Evolutionary conservation across 164 flowering plant genomes (phyloP).

Genomic region (Amborella trichopoda): DNA sequence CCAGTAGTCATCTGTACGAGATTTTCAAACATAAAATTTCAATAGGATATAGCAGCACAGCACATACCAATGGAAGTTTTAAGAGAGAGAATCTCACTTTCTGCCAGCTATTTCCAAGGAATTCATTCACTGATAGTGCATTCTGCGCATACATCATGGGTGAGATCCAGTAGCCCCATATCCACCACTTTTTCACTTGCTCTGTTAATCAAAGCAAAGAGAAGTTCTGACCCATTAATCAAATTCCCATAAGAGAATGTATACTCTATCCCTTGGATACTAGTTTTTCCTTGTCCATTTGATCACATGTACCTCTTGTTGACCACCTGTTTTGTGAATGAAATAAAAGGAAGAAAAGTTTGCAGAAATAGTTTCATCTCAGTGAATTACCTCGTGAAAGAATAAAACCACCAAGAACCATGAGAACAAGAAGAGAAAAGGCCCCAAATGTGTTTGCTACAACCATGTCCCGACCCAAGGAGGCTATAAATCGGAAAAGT

Average conservation of each 20-base stretch:
- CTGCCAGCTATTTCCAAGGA: constrained; percentile 73
- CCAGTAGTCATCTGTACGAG: constrained; percentile 1
- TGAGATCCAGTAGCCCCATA: constrained; percentile 80
- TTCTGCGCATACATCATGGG: constrained; percentile 63
- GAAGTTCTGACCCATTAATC: not conserved
- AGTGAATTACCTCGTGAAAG: constrained; percentile 5
- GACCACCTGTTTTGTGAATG: too few relatives aligned
- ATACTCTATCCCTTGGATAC: too few relatives aligned
- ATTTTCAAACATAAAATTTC: not conserved
- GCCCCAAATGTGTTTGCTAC: constrained; percentile 8
- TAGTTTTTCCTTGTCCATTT: too few relatives aligned
- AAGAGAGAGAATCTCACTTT: not conserved
- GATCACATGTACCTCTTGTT: too few relatives aligned
- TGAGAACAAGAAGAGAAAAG: constrained; percentile 1
- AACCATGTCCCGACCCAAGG: constrained; percentile 8
- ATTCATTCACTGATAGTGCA: constrained; percentile 64
- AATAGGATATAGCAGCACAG: constrained; percentile 1
- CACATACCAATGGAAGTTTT: constrained; percentile 22
- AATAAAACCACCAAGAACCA: constrained; percentile 7
- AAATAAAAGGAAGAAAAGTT: too few relatives aligned
- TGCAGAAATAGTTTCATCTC: too few relatives aligned
- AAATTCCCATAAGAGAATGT: not conserved
- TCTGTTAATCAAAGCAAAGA: constrained; percentile 4
- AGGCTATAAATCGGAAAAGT: constrained; percentile 8
- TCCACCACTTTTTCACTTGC: constrained; percentile 41